A percentile compares a stretch with the other conserved stretches of the same genome.
Conservation (phyloP, 805 yeast genomes). For the Starmerella tilneyi region DNA sequence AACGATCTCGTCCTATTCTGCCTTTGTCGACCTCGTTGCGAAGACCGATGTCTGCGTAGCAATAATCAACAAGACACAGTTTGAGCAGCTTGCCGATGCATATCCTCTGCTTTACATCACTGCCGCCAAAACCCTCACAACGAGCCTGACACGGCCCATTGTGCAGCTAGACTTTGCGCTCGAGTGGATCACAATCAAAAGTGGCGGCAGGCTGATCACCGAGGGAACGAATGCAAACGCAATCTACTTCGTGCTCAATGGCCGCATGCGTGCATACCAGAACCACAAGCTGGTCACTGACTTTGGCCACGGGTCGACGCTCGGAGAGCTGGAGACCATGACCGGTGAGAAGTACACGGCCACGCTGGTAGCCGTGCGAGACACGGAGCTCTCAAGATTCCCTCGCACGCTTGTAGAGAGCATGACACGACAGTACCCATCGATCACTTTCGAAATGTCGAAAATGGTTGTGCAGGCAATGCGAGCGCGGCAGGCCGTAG, state of each 20-base stretch:
- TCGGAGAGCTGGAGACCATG: constrained; percentile 90
- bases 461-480: constrained; percentile 59
- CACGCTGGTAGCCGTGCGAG: constrained; percentile 69
- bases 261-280: constrained; percentile 19
- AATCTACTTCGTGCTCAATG: constrained; percentile 21
- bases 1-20: constrained; percentile 64
- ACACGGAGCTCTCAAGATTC: constrained; percentile 85
- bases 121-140: constrained; percentile 62
- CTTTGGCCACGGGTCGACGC: constrained; percentile 85
- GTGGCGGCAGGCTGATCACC: constrained; percentile 67
- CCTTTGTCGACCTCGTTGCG: constrained; percentile 56
- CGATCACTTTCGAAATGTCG: constrained; percentile 81
- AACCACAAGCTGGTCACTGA: constrained; percentile 47
- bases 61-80: constrained; percentile 49
- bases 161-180: constrained; percentile 77
- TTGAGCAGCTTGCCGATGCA: constrained; percentile 60
- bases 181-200: constrained; percentile 89
- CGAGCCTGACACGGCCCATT: constrained; percentile 55
- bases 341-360: constrained; percentile 59
- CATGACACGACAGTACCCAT: constrained; percentile 72
- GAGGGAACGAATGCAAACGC: constrained; percentile 88
- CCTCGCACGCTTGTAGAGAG: constrained; percentile 84
- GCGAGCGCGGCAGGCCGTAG: constrained; percentile 12
- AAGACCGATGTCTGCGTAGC: constrained; percentile 58
- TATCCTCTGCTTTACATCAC: constrained; percentile 67